Evolutionary conservation across 2,329 filamentous ascomycete species (phyloP).

Genomic region (Trichoderma hamatum): DNA sequence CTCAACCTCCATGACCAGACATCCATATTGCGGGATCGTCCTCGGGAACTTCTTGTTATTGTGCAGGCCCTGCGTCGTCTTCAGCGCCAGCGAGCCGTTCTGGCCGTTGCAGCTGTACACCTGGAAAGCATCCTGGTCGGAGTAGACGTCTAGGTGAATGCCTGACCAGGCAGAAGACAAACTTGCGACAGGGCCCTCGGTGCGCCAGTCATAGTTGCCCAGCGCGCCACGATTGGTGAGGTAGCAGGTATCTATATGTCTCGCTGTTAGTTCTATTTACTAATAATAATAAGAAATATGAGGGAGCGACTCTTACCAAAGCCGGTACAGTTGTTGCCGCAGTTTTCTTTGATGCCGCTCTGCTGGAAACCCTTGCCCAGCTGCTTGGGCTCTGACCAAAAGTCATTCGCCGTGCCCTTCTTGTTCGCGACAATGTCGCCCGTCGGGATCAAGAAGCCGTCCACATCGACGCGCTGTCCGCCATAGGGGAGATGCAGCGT

Average conservation of each 20-base stretch:
- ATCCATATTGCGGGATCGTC: conserved; percentile 75
- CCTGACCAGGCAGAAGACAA: conserved; percentile 76
- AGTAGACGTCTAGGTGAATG: conserved; percentile 78
- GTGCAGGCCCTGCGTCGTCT: conserved; percentile 68
- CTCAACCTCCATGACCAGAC: conserved; percentile 87
- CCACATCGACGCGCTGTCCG: conserved; percentile 68
- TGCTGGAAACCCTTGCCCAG: conserved; percentile 70
- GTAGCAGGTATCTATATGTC: conserved; percentile 65
- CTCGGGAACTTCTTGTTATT: conserved; percentile 59
- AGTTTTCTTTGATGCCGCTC: conserved; percentile 69
- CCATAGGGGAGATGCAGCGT: conserved; percentile 73
- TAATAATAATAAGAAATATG: not conserved
- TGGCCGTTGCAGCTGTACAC: conserved; percentile 81
- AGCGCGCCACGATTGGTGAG: conserved; percentile 64
- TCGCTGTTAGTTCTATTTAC: not conserved
- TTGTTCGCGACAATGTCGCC: conserved; percentile 73
- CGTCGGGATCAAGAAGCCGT: conserved; percentile 74
- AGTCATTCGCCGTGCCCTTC: conserved; percentile 71
- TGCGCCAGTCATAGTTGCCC: conserved; percentile 66
- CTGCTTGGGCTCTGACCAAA: conserved; percentile 81
- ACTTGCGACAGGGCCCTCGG: conserved; percentile 61
- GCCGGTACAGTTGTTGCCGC: conserved; percentile 79
- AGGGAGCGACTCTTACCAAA: conserved; percentile 62
- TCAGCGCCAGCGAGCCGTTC: conserved; percentile 71
- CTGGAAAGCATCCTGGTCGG: conserved; percentile 86